Conservation (phyloP, 768 basidiomycete genomes). For the Galerina sulciceps region DNA sequence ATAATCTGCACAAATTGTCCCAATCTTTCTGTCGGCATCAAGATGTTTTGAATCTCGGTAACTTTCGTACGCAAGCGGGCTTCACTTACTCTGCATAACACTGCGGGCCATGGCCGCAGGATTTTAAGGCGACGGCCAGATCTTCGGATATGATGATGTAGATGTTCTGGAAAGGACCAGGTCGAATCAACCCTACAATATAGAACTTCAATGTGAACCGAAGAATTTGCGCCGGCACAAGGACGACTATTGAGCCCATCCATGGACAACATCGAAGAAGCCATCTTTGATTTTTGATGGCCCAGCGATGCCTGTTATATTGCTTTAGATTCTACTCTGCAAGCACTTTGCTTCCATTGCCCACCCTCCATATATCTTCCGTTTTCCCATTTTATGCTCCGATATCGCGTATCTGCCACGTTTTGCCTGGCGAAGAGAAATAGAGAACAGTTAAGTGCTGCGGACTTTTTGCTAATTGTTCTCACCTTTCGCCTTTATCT, state of each 20-base stretch:
- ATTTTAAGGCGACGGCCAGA: neutral
- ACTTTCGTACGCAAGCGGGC: too few species aligned
- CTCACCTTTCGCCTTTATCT: neutral
- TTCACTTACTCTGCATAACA: neutral
- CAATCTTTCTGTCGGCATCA: neutral
- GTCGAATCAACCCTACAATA: neutral
- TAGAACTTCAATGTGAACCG: neutral
- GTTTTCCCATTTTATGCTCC: too few species aligned
- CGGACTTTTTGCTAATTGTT: neutral
- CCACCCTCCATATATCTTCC: too few species aligned
- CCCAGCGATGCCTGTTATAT: neutral
- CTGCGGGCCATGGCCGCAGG: neutral
- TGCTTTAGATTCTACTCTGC: too few species aligned
- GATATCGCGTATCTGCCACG: too few species aligned
- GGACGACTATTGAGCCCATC: neutral
- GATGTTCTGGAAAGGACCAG: neutral
- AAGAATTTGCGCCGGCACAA: neutral
- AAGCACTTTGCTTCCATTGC: too few species aligned
- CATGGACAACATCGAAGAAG: neutral
- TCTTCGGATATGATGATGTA: neutral
- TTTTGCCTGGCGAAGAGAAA: neutral
- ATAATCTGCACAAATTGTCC: neutral
- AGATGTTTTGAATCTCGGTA: too few species aligned
- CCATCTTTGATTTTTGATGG: neutral
- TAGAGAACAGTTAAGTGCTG: too few species aligned